Evolutionary conservation across 805 yeast genomes (phyloP).

Genomic region (Gaillardinia entomophila): DNA sequence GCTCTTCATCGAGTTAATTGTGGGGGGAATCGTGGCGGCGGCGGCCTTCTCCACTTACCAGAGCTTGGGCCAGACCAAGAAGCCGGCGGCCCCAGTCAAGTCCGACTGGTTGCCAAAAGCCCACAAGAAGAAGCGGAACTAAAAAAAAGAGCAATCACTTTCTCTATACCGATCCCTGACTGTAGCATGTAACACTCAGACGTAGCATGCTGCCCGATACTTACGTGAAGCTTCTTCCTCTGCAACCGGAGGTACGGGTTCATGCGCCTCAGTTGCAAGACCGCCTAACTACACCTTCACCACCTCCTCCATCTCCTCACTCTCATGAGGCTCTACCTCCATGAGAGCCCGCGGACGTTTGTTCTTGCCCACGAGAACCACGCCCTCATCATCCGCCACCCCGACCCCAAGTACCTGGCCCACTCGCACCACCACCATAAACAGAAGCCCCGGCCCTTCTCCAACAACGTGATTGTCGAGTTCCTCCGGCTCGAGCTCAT

Average conservation of each 20-base stretch:
- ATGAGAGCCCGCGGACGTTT: slow-evolving; percentile 62
- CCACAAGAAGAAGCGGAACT: neutral
- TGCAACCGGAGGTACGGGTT: too few species aligned
- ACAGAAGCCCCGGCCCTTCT: slow-evolving; percentile 5
- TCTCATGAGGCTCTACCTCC: slow-evolving; percentile 56
- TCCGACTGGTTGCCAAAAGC: neutral
- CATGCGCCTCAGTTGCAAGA: too few species aligned
- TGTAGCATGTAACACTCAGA: too few species aligned
- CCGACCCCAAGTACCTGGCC: slow-evolving; percentile 23
- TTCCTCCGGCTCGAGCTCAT: slow-evolving; percentile 39
- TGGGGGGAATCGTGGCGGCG: slow-evolving; percentile 20
- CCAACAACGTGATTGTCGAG: slow-evolving; percentile 42
- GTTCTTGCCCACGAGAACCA: slow-evolving; percentile 55
- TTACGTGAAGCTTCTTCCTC: too few species aligned
- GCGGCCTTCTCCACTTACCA: slow-evolving; percentile 35
- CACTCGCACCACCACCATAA: slow-evolving; percentile 14
- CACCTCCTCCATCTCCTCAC: slow-evolving; percentile 2
- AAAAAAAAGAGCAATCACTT: too few species aligned
- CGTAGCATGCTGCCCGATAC: too few species aligned
- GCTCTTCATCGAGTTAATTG: slow-evolving; percentile 52
- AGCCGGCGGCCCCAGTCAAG: too few species aligned
- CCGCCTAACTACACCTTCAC: too few species aligned
- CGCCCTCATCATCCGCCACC: slow-evolving; percentile 56
- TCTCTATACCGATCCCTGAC: too few species aligned
- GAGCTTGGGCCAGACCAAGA: too few species aligned